Evolutionary conservation across 257 asterid species (phyloP).

Genomic region (Primulina eburnea): DNA sequence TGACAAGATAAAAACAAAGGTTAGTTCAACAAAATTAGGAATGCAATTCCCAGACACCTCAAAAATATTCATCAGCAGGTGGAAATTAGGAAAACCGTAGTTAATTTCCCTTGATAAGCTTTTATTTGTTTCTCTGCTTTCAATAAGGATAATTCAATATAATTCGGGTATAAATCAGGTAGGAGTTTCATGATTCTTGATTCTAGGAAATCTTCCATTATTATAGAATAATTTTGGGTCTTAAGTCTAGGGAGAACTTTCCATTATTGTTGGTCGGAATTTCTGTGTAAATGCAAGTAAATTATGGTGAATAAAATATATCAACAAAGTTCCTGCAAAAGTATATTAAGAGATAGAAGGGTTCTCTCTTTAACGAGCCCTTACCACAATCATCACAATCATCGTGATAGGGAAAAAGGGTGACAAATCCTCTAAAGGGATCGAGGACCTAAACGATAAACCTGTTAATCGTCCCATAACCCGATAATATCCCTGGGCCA

Average conservation of each 20-base stretch:
- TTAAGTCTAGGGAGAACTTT: neutral
- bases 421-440: neutral
- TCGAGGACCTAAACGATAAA: neutral
- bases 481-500: neutral
- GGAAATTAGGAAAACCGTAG: too few relatives aligned
- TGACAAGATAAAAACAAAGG: conserved; percentile 3
- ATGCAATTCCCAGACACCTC: conserved; percentile 11
- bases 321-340: neutral
- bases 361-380: too few relatives aligned
- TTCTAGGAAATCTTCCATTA: neutral
- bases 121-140: too few relatives aligned
- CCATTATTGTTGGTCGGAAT: neutral
- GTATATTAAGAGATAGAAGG: too few relatives aligned
- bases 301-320: too few relatives aligned
- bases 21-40: conserved; percentile 7
- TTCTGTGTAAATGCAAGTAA: neutral
- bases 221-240: neutral
- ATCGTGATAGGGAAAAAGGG: neutral
- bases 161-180: neutral
- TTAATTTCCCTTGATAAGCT: too few relatives aligned
- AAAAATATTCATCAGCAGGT: neutral
- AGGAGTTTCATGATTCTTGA: neutral
- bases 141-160: too few relatives aligned
- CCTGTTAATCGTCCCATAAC: neutral
- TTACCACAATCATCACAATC: neutral